Conservation (phyloP, 257 asterid species). For the Prunella vulgaris region DNA sequence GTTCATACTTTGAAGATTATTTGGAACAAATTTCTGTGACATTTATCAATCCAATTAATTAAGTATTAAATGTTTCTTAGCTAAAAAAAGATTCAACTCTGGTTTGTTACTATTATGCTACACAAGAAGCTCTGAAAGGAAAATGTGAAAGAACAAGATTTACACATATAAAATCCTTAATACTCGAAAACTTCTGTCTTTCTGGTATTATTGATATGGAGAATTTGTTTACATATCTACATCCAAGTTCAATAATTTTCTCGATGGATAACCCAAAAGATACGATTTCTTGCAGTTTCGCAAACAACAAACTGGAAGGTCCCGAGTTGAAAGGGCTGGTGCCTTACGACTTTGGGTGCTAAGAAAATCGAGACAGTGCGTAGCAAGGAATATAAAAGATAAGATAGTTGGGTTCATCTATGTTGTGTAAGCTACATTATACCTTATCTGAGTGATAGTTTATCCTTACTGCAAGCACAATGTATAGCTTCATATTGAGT, state of each 20-base stretch:
- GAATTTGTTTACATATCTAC: background rate
- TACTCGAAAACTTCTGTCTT: background rate
- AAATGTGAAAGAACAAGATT: too few species aligned
- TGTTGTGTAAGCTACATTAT: background rate
- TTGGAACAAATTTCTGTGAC: background rate
- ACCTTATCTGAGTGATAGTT: background rate
- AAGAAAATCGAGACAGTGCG: slow-evolving; percentile 10
- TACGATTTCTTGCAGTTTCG: slow-evolving; percentile 40
- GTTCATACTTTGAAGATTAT: background rate
- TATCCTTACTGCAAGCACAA: background rate
- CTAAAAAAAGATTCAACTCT: background rate
- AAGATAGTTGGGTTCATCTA: background rate
- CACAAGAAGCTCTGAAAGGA: background rate
- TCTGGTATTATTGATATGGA: background rate
- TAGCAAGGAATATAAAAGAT: background rate
- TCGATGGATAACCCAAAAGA: background rate
- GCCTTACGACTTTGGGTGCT: slow-evolving; percentile 84
- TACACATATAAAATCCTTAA: background rate
- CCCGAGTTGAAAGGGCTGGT: slow-evolving; percentile 90
- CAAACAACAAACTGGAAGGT: slow-evolving; percentile 66
- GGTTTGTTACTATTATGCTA: background rate
- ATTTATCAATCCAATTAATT: background rate
- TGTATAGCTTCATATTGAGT: slow-evolving; percentile 7
- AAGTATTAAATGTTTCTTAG: too few species aligned
- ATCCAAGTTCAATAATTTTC: background rate